Base-by-base conservation (phyloP, 2,329 filamentous ascomycete species). In the Chrysosporium keratinophilum region DNA sequence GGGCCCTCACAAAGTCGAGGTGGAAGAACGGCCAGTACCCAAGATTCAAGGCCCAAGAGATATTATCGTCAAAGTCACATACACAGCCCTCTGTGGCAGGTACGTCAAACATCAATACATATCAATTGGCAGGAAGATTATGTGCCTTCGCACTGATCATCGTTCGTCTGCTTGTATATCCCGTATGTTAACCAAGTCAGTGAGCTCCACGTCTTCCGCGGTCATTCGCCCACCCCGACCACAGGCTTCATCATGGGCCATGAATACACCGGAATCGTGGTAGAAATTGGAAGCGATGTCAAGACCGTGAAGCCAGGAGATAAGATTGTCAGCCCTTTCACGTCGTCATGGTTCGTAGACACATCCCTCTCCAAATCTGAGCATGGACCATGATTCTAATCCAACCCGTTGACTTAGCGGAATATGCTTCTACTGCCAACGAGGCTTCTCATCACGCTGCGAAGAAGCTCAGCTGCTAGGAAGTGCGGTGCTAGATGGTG, bases 51-150 rank as follows among this genome's bases (percentile, higher is more conserved):
- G 87, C 56, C 76, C 80, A 5, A 79, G 77, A 54, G 90, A 95
- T 66, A 79, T 91, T 55, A 83, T 95, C 60, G 81, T 95, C 64
- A 90, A 88, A 68, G 87, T 95, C 17, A 78, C 81, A 56, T 86
- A 87, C 62, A 87, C 88, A 23, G 90, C 88, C 14, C 77, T 96
- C 33, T 96, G 90, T 67, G 90, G 90, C 66, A 91, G 86, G 87
- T 90, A 73, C 65, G 80, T 34, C 39, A 11, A 11, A 42, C 14
- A n/a, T n/a, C n/a, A n/a, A n/a, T n/a, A n/a, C n/a, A n/a, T 74
- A 43, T 56, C 17, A 11, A 17, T 15, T 19, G 19, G 28, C 5
- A 6, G 4, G 12, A 10, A 12, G 10, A 14, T 45, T 20, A 10
- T 34, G 5, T 33, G n/a, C n/a, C n/a, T n/a, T n/a, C n/a, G n/a